phyloP scores from a whole-genome alignment of 345 rosid species.

The Theobroma cacao region DNA sequence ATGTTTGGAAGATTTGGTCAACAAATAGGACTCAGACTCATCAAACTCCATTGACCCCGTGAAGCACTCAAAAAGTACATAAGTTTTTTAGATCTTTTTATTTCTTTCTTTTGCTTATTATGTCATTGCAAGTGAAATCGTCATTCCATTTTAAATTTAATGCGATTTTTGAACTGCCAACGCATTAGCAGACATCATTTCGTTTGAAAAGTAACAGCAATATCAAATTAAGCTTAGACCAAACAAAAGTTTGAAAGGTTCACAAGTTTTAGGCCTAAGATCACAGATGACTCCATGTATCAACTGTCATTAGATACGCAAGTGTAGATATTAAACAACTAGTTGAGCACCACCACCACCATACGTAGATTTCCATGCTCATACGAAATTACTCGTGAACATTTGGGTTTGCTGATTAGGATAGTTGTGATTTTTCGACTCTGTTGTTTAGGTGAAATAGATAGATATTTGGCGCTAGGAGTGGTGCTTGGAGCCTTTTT shows the following conservation, averaged over 20 bases:
- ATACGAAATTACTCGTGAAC: constrained; percentile 27
- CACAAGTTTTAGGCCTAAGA: neutral
- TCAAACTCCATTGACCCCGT: neutral
- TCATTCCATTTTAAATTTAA: no score
- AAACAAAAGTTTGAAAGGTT: neutral
- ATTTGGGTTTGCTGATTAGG: neutral
- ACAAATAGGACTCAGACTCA: neutral
- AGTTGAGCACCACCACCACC: neutral
- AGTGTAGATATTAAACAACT: neutral
- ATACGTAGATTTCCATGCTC: neutral
- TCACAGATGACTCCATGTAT: neutral
- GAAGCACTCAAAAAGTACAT: neutral
- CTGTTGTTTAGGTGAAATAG: constrained; percentile 13
- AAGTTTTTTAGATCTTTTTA: neutral
- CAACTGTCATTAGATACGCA: neutral
- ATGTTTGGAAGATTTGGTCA: neutral
- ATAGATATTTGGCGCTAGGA: neutral
- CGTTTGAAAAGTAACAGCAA: neutral
- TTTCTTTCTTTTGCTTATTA: neutral
- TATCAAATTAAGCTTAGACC: neutral
- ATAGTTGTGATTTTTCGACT: neutral
- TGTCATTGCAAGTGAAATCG: neutral
- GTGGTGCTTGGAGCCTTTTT: neutral
- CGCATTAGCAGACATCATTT: neutral
- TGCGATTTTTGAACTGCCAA: neutral